These are phyloP conservation scores for Clitoria ternatea DNA, from an alignment of 306 rosid species.

Conservation along the genomic window DNA sequence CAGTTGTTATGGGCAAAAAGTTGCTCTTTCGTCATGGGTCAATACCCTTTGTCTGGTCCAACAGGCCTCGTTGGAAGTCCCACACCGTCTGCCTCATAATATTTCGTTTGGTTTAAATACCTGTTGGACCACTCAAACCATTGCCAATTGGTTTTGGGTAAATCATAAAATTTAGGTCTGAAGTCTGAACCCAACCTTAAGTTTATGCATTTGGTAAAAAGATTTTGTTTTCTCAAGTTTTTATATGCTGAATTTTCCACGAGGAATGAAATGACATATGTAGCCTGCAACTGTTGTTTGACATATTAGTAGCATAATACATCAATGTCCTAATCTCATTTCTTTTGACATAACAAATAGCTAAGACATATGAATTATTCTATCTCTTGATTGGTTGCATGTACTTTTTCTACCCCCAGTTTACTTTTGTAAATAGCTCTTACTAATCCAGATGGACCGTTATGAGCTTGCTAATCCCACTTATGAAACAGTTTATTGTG, in stretches of 20 bases:
- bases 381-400: neutral
- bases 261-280: neutral
- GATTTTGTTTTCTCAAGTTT: neutral
- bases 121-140: too few species aligned
- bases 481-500: too few species aligned
- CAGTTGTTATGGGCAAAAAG: too few species aligned
- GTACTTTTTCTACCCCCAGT: neutral
- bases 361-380: neutral
- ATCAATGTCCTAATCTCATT: neutral
- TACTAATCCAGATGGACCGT: neutral
- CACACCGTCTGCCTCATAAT: too few species aligned
- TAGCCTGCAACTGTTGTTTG: neutral
- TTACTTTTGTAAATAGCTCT: neutral
- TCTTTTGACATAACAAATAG: neutral
- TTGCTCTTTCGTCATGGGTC: too few species aligned
- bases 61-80: too few species aligned
- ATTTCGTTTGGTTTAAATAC: too few species aligned
- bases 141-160: too few species aligned
- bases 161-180: slow-evolving; percentile 1
- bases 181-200: neutral
- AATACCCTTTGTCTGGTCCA: too few species aligned
- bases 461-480: neutral
- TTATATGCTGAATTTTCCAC: neutral
- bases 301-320: neutral
- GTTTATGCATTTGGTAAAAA: neutral